Base-by-base conservation (phyloP, 352 stramenopile species). In the Peronospora farinosa region DNA sequence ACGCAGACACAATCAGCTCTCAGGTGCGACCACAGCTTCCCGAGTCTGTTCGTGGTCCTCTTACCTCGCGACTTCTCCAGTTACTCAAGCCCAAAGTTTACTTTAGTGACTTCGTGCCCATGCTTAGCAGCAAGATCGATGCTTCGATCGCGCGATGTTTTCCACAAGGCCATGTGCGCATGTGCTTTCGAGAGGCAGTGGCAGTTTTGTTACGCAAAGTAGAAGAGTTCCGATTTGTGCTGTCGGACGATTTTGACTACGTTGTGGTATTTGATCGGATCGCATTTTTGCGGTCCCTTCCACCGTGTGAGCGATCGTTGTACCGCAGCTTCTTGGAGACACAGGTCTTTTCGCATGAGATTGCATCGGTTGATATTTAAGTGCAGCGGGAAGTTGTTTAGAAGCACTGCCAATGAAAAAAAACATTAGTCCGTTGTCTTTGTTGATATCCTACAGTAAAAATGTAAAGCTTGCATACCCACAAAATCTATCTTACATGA, bases 201-300 rank as follows among this genome's bases (percentile, higher is more conserved):
- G 57, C 71, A 25, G 61, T 78, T 57, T 52, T 88, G 2, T 53
- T 87, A 36, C 63, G 69, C 12, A 71, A 61, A 6, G 58, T 93
- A 1, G 78, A 89, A 42, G 77, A 87, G 52, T 91, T 84, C 51
- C 78, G 82, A 27, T 93, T 89, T 48, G 78, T 90, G 51, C 62
- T 93, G 19, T 89, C 82, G 40, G 82, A 93, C 52, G 82, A 93
- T 54, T 89, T 90, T 45, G 82, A 93, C 63, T 88, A 78, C 40
- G 78, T 89, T 21, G 82, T 93, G 32, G 82, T 93, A 38, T 93
- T 93, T 54, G 82, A 93, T 47, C 78, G 74, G 23, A 61, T 84
- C 9, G 74, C 69, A 5, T 93, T 88, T 57, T 47, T 89, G 35
- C 69, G 60, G 30, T 60, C 55, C n/a, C 50, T 88, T 32, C 74